A percentile compares a stretch with the other conserved stretches of the same genome.
These are phyloP conservation scores for Phialophora expanda DNA, from an alignment of 2,329 filamentous ascomycete genomes.

Conservation along the genomic window DNA sequence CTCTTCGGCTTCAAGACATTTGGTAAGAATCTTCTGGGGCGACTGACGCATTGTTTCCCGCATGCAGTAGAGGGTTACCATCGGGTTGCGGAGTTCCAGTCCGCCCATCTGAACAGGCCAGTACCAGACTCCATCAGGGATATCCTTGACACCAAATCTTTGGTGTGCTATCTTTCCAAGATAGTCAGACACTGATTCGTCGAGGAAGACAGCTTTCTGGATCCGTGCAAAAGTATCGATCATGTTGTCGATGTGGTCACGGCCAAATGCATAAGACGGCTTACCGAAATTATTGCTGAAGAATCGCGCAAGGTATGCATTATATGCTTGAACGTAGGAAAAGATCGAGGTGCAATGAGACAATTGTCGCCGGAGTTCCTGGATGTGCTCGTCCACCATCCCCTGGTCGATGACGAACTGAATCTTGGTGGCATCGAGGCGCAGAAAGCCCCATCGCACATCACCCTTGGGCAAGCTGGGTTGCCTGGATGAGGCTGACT, in stretches of 20 bases:
- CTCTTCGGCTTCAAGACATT: slow-evolving; percentile 53
- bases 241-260: slow-evolving; percentile 61
- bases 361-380: slow-evolving; percentile 65
- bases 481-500: neutral
- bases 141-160: slow-evolving; percentile 57
- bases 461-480: slow-evolving; percentile 56
- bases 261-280: slow-evolving; percentile 61
- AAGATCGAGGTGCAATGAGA: slow-evolving; percentile 61
- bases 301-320: slow-evolving; percentile 62
- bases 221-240: slow-evolving; percentile 59
- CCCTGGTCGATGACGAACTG: slow-evolving; percentile 65
- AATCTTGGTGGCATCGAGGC: slow-evolving; percentile 58
- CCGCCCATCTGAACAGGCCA: slow-evolving; percentile 60
- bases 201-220: slow-evolving; percentile 57
- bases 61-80: slow-evolving; percentile 56
- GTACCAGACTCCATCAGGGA: slow-evolving; percentile 60
- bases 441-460: slow-evolving; percentile 66
- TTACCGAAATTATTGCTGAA: slow-evolving; percentile 64
- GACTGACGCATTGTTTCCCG: slow-evolving; percentile 49
- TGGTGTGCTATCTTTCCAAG: slow-evolving; percentile 59
- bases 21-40: slow-evolving; percentile 44
- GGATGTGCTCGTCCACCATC: slow-evolving; percentile 64
- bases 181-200: slow-evolving; percentile 59
- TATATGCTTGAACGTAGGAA: slow-evolving; percentile 65
- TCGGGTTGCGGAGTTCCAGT: slow-evolving; percentile 57